Base-by-base conservation (phyloP, 768 basidiomycete genomes). In the Pleurotus citrinopileatus region DNA sequence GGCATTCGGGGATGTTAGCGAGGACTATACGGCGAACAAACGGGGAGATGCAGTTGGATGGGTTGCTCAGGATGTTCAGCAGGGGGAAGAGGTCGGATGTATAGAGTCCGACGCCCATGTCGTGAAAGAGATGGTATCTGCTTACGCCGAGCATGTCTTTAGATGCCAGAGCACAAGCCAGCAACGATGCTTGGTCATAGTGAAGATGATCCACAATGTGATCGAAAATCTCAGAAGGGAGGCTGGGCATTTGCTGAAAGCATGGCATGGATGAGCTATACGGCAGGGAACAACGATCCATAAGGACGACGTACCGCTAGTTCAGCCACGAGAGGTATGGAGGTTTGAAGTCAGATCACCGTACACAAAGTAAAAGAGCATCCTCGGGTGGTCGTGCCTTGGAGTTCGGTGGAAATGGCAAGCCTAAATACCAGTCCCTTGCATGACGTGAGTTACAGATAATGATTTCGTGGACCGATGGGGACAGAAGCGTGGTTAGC, bases 71-170 rank as follows among this genome's bases (percentile, higher is more conserved):
- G 52, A 53, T 17, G 25, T 17, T 17, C 12, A 53, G 38, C 17
- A 53, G 28, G 13, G 38, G 22, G 26, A 53, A 53, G 38, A 53
- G 52, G 26, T 42, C 40, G 25, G 23, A 22, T 12, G 37, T 27
- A 42, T 40, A 25, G 17, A 51, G 48, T 22, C 36, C 36, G 23
- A 43, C 9, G 23, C 23, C 23, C 38, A 53, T 3, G 26, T 53
- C 40, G 25, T 26, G 42, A 23, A 55, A 55, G 34, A 50, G 55
- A 42, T 55, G 55, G 27, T 55, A 22, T 42, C 55, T 44, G 37
- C 46, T 50, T 15, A 38, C 38, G 15, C 29, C 17, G 26, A 50
- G 36, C 46, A 46, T n/a, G 29, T 22, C 23, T 25, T 37, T 50
- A 10, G 22, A 42, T 13, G 36, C 36, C 45, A 42, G 8, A 12